Evolutionary conservation across 2,329 filamentous ascomycete genomes (phyloP).

Genomic region (Blumeria graminis): DNA sequence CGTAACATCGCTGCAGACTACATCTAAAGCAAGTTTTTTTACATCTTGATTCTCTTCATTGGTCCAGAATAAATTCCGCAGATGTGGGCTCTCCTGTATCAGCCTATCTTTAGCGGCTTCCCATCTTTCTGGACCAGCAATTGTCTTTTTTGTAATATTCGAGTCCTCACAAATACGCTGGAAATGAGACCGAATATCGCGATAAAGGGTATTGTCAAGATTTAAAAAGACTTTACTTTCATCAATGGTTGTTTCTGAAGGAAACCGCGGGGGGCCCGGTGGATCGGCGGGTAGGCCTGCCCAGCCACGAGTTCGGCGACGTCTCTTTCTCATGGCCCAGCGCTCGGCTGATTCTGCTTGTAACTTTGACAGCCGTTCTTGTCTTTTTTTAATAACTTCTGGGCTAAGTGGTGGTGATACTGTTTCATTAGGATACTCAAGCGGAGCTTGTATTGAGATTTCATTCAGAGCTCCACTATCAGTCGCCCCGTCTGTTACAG

Average conservation of each 20-base stretch:
- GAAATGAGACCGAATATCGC: constrained; percentile 39
- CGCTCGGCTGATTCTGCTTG: constrained; percentile 35
- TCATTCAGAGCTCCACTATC: constrained; percentile 12
- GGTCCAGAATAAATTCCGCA: constrained; percentile 36
- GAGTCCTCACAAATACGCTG: constrained; percentile 43
- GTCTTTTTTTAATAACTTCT: constrained; percentile 25
- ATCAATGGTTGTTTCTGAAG: constrained; percentile 61
- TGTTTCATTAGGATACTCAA: constrained; percentile 6
- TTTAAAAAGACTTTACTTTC: constrained; percentile 48
- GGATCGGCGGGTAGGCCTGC: constrained; percentile 43
- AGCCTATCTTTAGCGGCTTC: constrained; percentile 43
- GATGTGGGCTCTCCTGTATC: constrained; percentile 35
- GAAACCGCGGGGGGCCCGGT: constrained; percentile 46
- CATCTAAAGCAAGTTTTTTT: constrained; percentile 47
- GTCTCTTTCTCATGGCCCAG: constrained; percentile 38
- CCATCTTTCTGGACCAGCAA: constrained; percentile 51
- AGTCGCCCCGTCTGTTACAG: constrained; percentile 10
- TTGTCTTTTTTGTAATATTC: constrained; percentile 49
- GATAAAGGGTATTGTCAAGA: constrained; percentile 39
- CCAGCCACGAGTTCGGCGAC: constrained; percentile 43
- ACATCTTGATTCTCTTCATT: constrained; percentile 32
- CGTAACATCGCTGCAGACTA: constrained; percentile 60
- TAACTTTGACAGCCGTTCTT: constrained; percentile 27
- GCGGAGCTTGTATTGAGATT: constrained; percentile 7
- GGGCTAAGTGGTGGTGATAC: constrained; percentile 18